phyloP scores from a whole-genome alignment of 139 green algal genomes.

The Nannochloris sp. region DNA sequence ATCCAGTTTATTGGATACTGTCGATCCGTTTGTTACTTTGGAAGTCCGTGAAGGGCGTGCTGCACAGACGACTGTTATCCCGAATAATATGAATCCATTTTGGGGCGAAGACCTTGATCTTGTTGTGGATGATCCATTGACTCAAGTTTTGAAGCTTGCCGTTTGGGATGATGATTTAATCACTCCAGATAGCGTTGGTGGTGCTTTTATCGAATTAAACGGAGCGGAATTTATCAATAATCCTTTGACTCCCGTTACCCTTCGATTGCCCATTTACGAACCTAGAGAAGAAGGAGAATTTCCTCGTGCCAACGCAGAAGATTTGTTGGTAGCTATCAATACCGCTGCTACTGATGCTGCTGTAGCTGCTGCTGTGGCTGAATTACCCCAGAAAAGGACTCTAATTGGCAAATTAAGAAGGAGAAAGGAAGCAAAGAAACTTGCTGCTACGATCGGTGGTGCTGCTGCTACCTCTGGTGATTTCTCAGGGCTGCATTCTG shows the following conservation, averaged over 20 bases:
- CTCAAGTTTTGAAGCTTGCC: conserved; percentile 41
- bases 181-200: conserved; percentile 2
- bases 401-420: neutral
- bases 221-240: conserved; percentile 5
- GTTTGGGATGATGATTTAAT: conserved; percentile 37
- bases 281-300: neutral
- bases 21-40: conserved; percentile 41
- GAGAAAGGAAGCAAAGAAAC: conserved; percentile 4
- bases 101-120: conserved; percentile 59
- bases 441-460: too few relatives aligned
- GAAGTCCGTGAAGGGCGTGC: neutral
- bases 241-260: neutral
- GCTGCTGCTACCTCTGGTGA: too few relatives aligned
- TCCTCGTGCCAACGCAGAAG: neutral
- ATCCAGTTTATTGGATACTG: conserved; percentile 29
- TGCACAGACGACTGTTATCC: conserved; percentile 13
- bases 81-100: conserved; percentile 37
- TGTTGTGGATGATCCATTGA: conserved; percentile 29
- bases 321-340: neutral
- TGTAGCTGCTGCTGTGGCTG: neutral
- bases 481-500: too few relatives aligned
- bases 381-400: neutral
- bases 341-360: neutral
- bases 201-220: conserved; percentile 1
- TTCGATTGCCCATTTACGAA: conserved; percentile 4